Base-by-base conservation (phyloP, 305 asterid species). In the Fraxinus xanthoxyloides region DNA sequence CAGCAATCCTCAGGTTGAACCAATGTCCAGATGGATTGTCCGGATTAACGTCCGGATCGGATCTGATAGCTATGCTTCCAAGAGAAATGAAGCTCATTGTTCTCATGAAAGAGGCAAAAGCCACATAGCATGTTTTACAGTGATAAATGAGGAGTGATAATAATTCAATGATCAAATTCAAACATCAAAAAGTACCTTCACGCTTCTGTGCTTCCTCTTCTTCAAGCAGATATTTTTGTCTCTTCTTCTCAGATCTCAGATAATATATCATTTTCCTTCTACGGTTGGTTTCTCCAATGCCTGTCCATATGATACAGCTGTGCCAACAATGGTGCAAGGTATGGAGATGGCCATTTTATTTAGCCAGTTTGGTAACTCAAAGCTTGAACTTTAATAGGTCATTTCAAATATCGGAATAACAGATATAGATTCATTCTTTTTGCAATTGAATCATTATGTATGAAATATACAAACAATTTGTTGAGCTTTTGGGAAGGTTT, bases 261-360 rank as follows among this genome's bases (percentile, higher is more conserved):
- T 85, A 93, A 87, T 80, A 94, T 79, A 93, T 79, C 89, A 91
- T 78, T 87, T 91, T 96, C 84, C 98, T 90, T 8, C 3, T 38
- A 38, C 8, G 46, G 54, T 63, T 6, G 95, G 98, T 24, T 95
- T 94, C 78, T 90, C 98, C 9, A 85, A 86, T 74, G 85, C 80
- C 43, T 95, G 99, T 77, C 92, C 97, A 0, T 94, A 93, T 78
- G 95, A 90, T 81, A 88, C 87, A 59, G 95, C 92, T n/a, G 93
- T 96, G 85, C 97, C 98, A 59, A 93, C 98, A 63, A 92, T 96
- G 98, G 77, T 77, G 15, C 95, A 92, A 76, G 99, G 98, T 70
- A 94, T 96, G 99, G 97, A 94, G 86, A 86, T 92, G 92, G 98
- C 95, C 30, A 96, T 96, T 83, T 36, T 94, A 85, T 89, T 94